Evolutionary conservation across 768 basidiomycete species (phyloP).

Genomic region (Lentinula sp.): DNA sequence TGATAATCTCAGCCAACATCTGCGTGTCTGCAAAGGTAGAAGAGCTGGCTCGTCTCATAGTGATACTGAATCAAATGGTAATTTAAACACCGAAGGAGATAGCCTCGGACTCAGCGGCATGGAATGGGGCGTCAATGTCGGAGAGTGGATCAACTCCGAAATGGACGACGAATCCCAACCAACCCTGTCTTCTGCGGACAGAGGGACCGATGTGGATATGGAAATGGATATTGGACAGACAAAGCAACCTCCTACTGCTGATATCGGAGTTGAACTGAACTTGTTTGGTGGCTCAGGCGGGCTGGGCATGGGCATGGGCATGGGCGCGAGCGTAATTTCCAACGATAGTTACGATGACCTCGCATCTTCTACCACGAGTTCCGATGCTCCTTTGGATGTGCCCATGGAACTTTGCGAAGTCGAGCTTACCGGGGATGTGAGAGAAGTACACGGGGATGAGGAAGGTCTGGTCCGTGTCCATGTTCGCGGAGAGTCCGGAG

Average conservation of each 20-base stretch:
- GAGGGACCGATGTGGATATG: not conserved
- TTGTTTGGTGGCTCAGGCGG: slow-evolving; percentile 20
- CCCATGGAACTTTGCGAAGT: slow-evolving; percentile 45
- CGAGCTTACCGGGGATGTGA: slow-evolving; percentile 50
- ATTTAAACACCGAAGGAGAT: not conserved
- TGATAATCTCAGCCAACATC: slow-evolving; percentile 86
- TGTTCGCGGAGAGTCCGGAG: slow-evolving; percentile 2
- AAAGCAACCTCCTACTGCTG: not conserved
- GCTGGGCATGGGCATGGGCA: slow-evolving; percentile 21
- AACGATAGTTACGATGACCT: not conserved
- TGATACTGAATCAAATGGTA: slow-evolving; percentile 10
- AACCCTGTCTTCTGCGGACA: slow-evolving; percentile 21
- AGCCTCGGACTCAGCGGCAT: not conserved
- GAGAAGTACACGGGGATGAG: slow-evolving; percentile 52
- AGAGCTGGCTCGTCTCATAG: slow-evolving; percentile 20
- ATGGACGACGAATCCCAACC: slow-evolving; percentile 24
- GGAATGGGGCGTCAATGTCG: slow-evolving; percentile 8
- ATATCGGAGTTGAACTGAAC: slow-evolving; percentile 16
- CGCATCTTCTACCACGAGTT: not conserved
- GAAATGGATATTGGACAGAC: not conserved
- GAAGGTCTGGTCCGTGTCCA: slow-evolving; percentile 38
- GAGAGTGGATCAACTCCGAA: slow-evolving; percentile 12
- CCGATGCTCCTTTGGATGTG: slow-evolving; percentile 25
- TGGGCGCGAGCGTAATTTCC: slow-evolving; percentile 5
- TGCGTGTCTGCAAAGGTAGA: slow-evolving; percentile 62